These are phyloP conservation scores for Perkinsus chesapeaki DNA, from an alignment of 169 alveolate species.

Conservation along the genomic window DNA sequence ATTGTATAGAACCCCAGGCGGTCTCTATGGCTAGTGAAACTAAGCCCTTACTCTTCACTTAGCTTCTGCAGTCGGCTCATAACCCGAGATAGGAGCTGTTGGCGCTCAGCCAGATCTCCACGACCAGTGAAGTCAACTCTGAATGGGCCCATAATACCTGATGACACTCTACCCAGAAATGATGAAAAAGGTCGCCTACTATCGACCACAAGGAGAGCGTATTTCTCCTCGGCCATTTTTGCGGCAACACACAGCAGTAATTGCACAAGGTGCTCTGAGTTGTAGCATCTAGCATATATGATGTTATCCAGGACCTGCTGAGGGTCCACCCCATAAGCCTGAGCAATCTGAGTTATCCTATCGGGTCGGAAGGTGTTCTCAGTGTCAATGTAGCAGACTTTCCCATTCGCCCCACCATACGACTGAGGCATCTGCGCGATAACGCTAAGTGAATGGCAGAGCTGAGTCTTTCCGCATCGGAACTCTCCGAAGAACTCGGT, in stretches of 20 bases:
- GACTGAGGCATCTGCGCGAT: slow-evolving; percentile 87
- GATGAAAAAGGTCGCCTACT: slow-evolving; percentile 85
- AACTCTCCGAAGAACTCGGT: slow-evolving; percentile 98
- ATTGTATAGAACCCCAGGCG: no score
- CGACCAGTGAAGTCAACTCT: slow-evolving; percentile 80
- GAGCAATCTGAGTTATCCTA: slow-evolving; percentile 92
- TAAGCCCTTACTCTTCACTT: not conserved
- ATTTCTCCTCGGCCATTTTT: slow-evolving; percentile 87
- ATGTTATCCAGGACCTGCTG: slow-evolving; percentile 93
- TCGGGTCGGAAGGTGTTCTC: slow-evolving; percentile 99
- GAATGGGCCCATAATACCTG: slow-evolving; percentile 66
- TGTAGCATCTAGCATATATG: slow-evolving; percentile 94
- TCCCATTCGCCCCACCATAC: slow-evolving; percentile 84
- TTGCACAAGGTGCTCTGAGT: slow-evolving; percentile 91
- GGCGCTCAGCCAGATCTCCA: slow-evolving; percentile 97
- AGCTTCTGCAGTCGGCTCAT: slow-evolving; percentile 81
- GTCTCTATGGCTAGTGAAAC: no score
- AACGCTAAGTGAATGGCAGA: slow-evolving; percentile 90
- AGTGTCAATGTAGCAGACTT: slow-evolving; percentile 98
- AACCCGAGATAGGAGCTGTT: slow-evolving; percentile 64
- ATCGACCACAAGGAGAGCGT: slow-evolving; percentile 94
- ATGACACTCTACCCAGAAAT: slow-evolving; percentile 44
- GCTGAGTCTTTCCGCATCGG: slow-evolving; percentile 95
- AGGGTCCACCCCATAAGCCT: slow-evolving; percentile 88
- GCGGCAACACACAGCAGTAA: slow-evolving; percentile 62